Evolutionary conservation across 2,329 filamentous ascomycete genomes (phyloP), one percentile per base, ranked within the genome.

Genomic region (Cercospora canescens): DNA sequence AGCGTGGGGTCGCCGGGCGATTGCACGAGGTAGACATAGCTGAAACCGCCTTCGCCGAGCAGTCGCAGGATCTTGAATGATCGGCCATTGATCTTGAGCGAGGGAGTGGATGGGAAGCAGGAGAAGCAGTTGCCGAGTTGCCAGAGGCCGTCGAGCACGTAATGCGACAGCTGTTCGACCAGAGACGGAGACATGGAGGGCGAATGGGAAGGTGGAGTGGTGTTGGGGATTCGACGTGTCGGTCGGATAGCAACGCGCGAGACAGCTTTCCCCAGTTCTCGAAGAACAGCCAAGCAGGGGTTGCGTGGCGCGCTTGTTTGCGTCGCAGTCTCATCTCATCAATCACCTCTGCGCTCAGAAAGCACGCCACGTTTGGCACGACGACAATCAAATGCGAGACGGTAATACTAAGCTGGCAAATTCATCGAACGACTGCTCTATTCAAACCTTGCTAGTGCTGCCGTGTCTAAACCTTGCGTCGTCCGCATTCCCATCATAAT

Each of bases 21-120:
- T 84, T 98, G 92, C 67, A 99, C 95, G 66, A 99, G 91, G 82
- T 99, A 99, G 73, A 99, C 95, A 81, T 98, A 99, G 71, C 93
- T 97, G 84, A 99, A 99, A 76, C 95, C 95, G 77, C 95, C 95
- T 91, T 99, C 95, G 79, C 95, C 95, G 3, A 99, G 86, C 59
- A 99, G 85, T 67, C 95, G 91, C 73, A 96, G 83, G 78, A 99
- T 96, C 85, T 97, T 98, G 86, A 97, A 97, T 81, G 89, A 95
- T 68, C 93, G 89, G 76, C 86, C 91, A 81, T 98, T 98, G 83
- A 99, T 95, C 81, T 95, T 96, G 72, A 99, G 87, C 64, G 94
- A 93, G 65, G 95, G 94, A 70, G 93, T 94, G 73, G 92, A 92
- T 14, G 95, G 94, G 77, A 99, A 98, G 84, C 95, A 99, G 80